Evolutionary conservation across 805 yeast genomes (phyloP), one percentile per base, ranked within the genome.

Genomic region (Monosporozyma aerobia): DNA sequence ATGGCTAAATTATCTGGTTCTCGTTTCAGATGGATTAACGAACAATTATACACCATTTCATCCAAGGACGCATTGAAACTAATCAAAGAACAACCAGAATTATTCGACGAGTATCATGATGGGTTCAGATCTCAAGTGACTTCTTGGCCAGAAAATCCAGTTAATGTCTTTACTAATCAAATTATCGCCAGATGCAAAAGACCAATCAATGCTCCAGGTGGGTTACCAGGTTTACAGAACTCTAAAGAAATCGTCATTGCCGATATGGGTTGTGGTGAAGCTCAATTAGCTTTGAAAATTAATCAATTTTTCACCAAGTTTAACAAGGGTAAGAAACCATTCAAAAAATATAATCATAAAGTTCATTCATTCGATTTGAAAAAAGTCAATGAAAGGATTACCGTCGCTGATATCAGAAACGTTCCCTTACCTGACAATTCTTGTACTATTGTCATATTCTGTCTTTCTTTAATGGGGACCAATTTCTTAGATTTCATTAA

Each of bases 251-350:
- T 92, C 39, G 89, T 86, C 3, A 78, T 94, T 54, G 97, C 98
- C 0, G 99, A 94, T 71, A 92, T 94, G 98, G 99, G 99, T 10
- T 94, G 99, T 69, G 99, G 99, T 52, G 99, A 94, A 69, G 99
- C 98, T 0, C 86, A 87, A 61, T 76, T 94, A 47, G 82, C 96
- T 1, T 69, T 75, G 41, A 87, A 89, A 59, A 77, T 87, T 49
- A 73, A 73, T 49, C 74, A 77, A 9, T 78, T 78, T 59, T 70
- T 78, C 55, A 22, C 10, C 2, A 43, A 43, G 23, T 23, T 23
- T 23, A 70, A 71, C 49, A 61, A 64, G 54, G 68, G 65, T 47
- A 67, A 63, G 29, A 62, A 59, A 46, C 53, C 54, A 11, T 63
- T 60, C 51, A 65, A 65, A 23, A 76, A 75, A 52, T 63, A 81